Conservation (phyloP, 108 stramenopile species). For the Skeletonema marinoi region DNA sequence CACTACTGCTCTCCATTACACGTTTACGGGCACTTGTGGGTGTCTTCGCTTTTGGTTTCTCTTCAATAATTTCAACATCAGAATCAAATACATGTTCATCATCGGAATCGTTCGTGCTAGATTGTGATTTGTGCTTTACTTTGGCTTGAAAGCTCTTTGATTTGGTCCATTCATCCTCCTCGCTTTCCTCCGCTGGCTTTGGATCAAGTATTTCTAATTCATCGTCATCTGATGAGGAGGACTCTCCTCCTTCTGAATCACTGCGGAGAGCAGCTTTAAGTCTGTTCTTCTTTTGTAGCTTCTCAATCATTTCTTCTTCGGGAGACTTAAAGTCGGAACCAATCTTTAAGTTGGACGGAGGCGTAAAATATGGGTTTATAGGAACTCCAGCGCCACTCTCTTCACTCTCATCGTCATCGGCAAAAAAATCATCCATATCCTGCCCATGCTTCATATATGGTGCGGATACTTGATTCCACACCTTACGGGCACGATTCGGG, state of each 20-base stretch:
- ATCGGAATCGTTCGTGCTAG: background rate
- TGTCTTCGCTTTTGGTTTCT: background rate
- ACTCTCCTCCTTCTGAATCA: background rate
- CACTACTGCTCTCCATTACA: background rate
- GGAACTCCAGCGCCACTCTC: background rate
- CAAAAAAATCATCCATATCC: constrained; percentile 70
- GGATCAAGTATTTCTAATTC: background rate
- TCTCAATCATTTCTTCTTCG: constrained; percentile 1
- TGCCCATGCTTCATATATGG: constrained; percentile 53
- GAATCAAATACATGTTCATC: background rate
- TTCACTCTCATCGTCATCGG: constrained; percentile 35
- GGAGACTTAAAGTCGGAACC: constrained; percentile 1
- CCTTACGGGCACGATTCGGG: constrained; percentile 32
- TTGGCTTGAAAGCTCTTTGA: background rate
- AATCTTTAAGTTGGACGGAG: background rate
- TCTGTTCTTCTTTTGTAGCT: constrained; percentile 1
- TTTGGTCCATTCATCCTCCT: constrained; percentile 21
- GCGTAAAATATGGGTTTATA: background rate
- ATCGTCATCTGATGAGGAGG: background rate
- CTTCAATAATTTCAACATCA: background rate
- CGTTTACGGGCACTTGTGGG: background rate
- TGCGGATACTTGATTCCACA: constrained; percentile 59
- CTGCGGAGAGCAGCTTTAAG: background rate
- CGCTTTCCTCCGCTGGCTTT: constrained; percentile 22
- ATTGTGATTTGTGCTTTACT: background rate